phyloP scores from a whole-genome alignment of 352 stramenopile species.

The Globisporangium carolinianum region DNA sequence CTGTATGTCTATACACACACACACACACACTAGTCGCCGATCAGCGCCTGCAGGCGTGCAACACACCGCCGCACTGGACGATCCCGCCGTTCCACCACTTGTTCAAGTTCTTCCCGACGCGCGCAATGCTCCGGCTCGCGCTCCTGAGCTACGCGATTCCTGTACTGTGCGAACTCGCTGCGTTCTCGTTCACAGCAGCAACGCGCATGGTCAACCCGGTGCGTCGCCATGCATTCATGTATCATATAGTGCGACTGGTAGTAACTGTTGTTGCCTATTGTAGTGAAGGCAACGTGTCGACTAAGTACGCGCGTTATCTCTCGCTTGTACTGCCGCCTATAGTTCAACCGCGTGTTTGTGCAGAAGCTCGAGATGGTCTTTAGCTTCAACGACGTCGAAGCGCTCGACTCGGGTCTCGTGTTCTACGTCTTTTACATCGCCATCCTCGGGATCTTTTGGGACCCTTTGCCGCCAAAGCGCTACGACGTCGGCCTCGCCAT shows the following conservation, averaged over 20 bases:
- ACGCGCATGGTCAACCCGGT: slow-evolving; percentile 86
- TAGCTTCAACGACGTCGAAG: slow-evolving; percentile 84
- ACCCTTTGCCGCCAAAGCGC: slow-evolving; percentile 68
- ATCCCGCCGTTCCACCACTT: slow-evolving; percentile 75
- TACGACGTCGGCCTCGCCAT: slow-evolving; percentile 80
- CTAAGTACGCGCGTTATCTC: background rate
- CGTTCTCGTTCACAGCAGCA: slow-evolving; percentile 80
- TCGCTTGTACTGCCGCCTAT: background rate
- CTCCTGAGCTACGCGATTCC: slow-evolving; percentile 80
- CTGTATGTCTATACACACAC: slow-evolving; percentile 3
- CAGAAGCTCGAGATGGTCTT: slow-evolving; percentile 84
- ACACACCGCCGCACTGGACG: slow-evolving; percentile 79
- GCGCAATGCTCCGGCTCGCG: slow-evolving; percentile 66
- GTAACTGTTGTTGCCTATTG: background rate
- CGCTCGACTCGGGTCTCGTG: slow-evolving; percentile 75
- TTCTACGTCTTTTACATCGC: slow-evolving; percentile 87
- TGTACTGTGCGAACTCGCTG: slow-evolving; percentile 73
- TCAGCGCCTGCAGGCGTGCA: slow-evolving; percentile 60
- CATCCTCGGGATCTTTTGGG: slow-evolving; percentile 81
- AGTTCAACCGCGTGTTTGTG: slow-evolving; percentile 85
- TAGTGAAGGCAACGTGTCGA: background rate
- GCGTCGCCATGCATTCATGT: slow-evolving; percentile 11
- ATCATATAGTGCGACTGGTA: background rate
- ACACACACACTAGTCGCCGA: slow-evolving; percentile 38
- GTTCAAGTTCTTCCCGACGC: slow-evolving; percentile 77